Evolutionary conservation across 768 basidiomycete species (phyloP).

Genomic region (Gelatoporia subvermispora): DNA sequence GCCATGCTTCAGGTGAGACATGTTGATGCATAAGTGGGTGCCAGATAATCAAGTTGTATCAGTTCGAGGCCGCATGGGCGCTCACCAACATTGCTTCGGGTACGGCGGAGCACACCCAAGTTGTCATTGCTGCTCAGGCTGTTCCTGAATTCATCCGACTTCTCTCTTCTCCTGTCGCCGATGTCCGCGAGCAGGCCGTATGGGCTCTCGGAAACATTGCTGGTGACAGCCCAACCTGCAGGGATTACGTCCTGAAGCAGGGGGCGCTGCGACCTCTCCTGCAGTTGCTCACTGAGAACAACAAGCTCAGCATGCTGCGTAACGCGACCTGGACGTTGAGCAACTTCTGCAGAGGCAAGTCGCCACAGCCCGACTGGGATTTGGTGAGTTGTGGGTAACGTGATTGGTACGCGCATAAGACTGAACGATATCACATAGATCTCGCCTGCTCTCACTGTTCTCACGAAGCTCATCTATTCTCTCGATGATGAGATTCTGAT

Average conservation of each 20-base stretch:
- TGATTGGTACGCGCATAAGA: no score
- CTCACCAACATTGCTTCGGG: slow-evolving; percentile 98
- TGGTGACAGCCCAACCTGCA: slow-evolving; percentile 94
- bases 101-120: slow-evolving; percentile 96
- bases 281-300: slow-evolving; percentile 86
- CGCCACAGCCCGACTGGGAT: slow-evolving; percentile 97
- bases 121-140: slow-evolving; percentile 90
- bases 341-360: slow-evolving; percentile 98
- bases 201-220: slow-evolving; percentile 99
- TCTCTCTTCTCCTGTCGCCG: slow-evolving; percentile 87
- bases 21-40: neutral
- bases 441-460: slow-evolving; percentile 91
- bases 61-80: slow-evolving; percentile 99
- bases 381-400: slow-evolving; percentile 49
- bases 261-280: slow-evolving; percentile 92
- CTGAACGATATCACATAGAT: slow-evolving; percentile 51
- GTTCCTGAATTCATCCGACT: slow-evolving; percentile 98
- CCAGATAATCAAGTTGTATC: slow-evolving; percentile 1
- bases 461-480: slow-evolving; percentile 98
- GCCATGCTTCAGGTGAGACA: slow-evolving; percentile 74
- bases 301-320: slow-evolving; percentile 97
- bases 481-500: slow-evolving; percentile 98
- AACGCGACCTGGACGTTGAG: slow-evolving; percentile 99
- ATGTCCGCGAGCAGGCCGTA: slow-evolving; percentile 98
- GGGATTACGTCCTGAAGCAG: slow-evolving; percentile 92